Evolutionary conservation across 1,284 basidiomycete species (phyloP), one percentile per base, ranked within the genome.

Genomic region (Rhodotorula sp.): DNA sequence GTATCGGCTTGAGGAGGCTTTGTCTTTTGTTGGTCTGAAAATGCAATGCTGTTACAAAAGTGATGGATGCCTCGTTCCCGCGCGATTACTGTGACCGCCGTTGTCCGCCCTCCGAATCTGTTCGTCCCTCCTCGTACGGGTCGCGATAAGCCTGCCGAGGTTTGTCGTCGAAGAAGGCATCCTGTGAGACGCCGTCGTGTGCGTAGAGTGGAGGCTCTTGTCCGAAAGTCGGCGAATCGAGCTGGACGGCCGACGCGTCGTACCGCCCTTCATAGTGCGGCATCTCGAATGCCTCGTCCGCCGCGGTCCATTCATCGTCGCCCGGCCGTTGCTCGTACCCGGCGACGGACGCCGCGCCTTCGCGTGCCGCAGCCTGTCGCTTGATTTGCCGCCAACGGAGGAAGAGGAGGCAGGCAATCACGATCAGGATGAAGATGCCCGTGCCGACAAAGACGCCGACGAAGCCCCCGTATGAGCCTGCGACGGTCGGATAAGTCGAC

Each of bases 271-370:
- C n/a, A 46, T 55, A n/a, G 33, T 24, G 44, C 22, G 75, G 74
- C 72, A 75, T 63, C 55, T 73, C 74, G 64, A 75, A 75, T 51
- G 74, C 72, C 8, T 73, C 69, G 42, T 67, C 64, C n/a, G 58
- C 48, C 8, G 62, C 68, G 30, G 30, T 61, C 60, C 60, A 61
- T 33, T 61, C 60, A 48, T 61, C 60, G 60, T 61, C 60, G 48
- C 24, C 59, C 4, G 18, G 20, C 20, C 26, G 45, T 12, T n/a
- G 37, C 42, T 56, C 59, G 15, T 42, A 18, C 7, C 33, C 45
- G 15, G 29, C 22, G 12, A 15, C 14, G 15, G 45, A 29, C 1
- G 18, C 29, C 1, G 55, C 20, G 60, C 57, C n/a, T 6, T 20
- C 44, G 42, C 66, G 63, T n/a, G 3, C 18, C 8, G 53, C 53